Base-by-base conservation (phyloP, 2,329 filamentous ascomycete genomes). In the Cryphonectria naterciae region DNA sequence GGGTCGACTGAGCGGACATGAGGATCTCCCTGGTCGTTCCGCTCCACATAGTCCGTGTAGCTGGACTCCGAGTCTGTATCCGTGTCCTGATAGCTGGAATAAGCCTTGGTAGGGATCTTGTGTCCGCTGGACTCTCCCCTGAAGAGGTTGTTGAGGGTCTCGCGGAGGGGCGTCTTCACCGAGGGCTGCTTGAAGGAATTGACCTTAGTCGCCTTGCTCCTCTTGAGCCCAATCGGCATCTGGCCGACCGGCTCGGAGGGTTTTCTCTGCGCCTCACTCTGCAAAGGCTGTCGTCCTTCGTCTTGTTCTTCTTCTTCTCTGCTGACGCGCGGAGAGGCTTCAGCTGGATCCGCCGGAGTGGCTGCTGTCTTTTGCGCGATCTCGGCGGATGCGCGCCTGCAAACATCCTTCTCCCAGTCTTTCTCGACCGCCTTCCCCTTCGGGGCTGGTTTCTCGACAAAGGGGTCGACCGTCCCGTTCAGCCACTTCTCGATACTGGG, bases 401-500 rank as follows among this genome's bases (percentile, higher is more conserved):
- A 76, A 39, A 68, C 74, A 68, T 80, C 78, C 65, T 79, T 73
- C 71, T 77, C 77, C 77, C 77, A 78, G 68, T 81, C 80, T 56
- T 80, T 78, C 69, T 83, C 79, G 10, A 77, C 71, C 37, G 80
- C 76, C 61, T 77, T 78, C 52, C 69, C 78, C 71, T 78, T 83
- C 17, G 78, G 75, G 22, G 68, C 65, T 22, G 74, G 64, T 2
- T 77, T 74, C 22, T 90, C 88, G 2, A 90, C 82, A 75, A 90
- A 90, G 4, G 89, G 88, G 74, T 91, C 89, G 19, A 89, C 85
- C 0, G 89, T 91, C 32, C 82, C 85, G 75, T 87, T 88, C 37
- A 91, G 81, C 89, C 89, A 91, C 32, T 85, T 89, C 76, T 91
- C 89, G 68, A 91, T 91, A 75, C 85, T 91, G 1, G 86, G 87